phyloP scores from a whole-genome alignment of 192 early-diverging fungal genomes.

The Obelidium mucronatum region DNA sequence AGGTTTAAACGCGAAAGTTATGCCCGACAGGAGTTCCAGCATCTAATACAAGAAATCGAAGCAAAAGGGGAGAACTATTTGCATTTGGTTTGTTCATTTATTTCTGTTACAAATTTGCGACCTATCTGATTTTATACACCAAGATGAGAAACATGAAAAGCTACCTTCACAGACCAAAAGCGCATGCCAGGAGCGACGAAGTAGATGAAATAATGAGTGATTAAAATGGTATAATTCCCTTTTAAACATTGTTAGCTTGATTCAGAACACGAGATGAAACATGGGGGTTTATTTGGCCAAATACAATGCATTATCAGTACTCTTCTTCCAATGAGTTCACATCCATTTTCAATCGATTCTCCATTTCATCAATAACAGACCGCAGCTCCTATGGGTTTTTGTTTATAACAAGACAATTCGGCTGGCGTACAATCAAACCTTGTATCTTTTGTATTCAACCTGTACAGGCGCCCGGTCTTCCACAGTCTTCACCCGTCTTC shows the following conservation, averaged over 20 bases:
- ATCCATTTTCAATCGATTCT: conserved; percentile 22
- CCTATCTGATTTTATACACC: too few relatives aligned
- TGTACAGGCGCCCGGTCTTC: conserved; percentile 51
- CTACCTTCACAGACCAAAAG: conserved; percentile 30
- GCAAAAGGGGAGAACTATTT: conserved; percentile 48
- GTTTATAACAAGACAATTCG: not conserved
- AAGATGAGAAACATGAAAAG: conserved; percentile 37
- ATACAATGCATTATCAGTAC: too few relatives aligned
- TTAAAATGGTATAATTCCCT: too few relatives aligned
- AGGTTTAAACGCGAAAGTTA: conserved; percentile 36
- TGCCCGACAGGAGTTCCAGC: conserved; percentile 38
- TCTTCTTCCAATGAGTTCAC: too few relatives aligned
- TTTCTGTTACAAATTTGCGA: not conserved
- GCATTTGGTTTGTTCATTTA: conserved; percentile 36
- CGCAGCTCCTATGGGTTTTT: conserved; percentile 24
- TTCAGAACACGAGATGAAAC: too few relatives aligned
- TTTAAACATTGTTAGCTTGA: too few relatives aligned
- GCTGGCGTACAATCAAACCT: conserved; percentile 37
- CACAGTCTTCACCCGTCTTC: conserved; percentile 44
- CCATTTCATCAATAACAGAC: conserved; percentile 10
- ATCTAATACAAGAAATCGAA: conserved; percentile 46
- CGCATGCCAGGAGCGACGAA: not conserved
- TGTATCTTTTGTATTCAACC: conserved; percentile 53
- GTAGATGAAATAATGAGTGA: conserved; percentile 27
- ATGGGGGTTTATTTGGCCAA: too few relatives aligned